A percentile compares a stretch with the other conserved stretches of the same genome.
Conservation (phyloP, 2,329 filamentous ascomycete genomes). For the Alternaria sp. region DNA sequence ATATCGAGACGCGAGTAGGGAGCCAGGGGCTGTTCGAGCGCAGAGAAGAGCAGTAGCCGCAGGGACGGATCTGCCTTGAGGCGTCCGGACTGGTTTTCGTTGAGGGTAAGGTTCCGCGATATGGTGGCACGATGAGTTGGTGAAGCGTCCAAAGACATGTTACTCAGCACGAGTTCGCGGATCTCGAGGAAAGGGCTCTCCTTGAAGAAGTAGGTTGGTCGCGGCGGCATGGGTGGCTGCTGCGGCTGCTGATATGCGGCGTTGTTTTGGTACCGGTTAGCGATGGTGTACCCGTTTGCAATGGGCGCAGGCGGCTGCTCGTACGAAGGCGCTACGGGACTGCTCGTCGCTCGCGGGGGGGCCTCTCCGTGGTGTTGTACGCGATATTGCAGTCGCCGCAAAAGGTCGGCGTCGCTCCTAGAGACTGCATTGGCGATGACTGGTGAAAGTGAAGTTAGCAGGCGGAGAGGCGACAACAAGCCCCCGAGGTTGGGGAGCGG, state of each 20-base stretch:
- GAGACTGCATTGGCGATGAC: conserved; percentile 51
- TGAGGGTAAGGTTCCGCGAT: conserved; percentile 66
- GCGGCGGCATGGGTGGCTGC: conserved; percentile 24
- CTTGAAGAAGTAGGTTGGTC: conserved; percentile 66
- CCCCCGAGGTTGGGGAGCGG: conserved; percentile 12
- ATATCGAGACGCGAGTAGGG: conserved; percentile 66
- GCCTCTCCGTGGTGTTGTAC: conserved; percentile 53
- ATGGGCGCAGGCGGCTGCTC: conserved; percentile 28
- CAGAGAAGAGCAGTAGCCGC: conserved; percentile 85
- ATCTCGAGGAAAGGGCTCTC: conserved; percentile 86
- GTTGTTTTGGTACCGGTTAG: conserved; percentile 31
- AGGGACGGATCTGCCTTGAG: conserved; percentile 69
- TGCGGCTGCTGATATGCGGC: conserved; percentile 28
- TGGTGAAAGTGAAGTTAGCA: conserved; percentile 42
- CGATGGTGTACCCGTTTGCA: conserved; percentile 34
- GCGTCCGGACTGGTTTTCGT: conserved; percentile 62
- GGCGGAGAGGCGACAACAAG: conserved; percentile 9
- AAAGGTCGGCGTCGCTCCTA: conserved; percentile 45
- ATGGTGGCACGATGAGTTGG: conserved; percentile 67
- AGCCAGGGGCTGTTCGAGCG: conserved; percentile 61
- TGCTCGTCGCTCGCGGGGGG: conserved; percentile 39
- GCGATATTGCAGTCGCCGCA: conserved; percentile 53
- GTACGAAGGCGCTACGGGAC: conserved; percentile 30
- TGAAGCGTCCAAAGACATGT: conserved; percentile 73
- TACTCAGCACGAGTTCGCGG: conserved; percentile 68